Evolutionary conservation across 164 flowering plant genomes (phyloP).

Genomic region (Tetracentron sinense): DNA sequence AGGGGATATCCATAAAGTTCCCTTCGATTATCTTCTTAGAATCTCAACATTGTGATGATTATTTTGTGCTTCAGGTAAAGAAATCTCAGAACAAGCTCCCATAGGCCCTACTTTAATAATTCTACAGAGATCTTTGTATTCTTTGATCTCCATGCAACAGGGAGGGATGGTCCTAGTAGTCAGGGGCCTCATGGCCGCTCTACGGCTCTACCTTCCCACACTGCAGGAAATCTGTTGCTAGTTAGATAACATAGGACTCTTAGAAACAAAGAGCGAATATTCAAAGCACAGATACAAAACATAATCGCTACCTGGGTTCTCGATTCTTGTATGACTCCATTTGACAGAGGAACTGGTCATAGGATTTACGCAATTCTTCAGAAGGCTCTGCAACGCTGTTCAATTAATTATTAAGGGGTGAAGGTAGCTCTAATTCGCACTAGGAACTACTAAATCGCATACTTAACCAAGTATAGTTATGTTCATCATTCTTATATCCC

Average conservation of each 20-base stretch:
- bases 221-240: constrained; percentile 25
- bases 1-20: constrained; percentile 8
- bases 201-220: constrained; percentile 39
- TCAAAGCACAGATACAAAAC: background rate
- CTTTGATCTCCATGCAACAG: constrained; percentile 14
- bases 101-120: constrained; percentile 7
- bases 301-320: constrained; percentile 44
- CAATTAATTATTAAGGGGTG: constrained; percentile 3
- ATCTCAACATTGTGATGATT: no score
- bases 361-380: constrained; percentile 75
- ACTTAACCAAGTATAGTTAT: background rate
- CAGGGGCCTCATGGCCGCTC: constrained; percentile 25
- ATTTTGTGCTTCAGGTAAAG: background rate
- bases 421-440: background rate
- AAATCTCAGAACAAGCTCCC: background rate
- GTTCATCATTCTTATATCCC: no score
- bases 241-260: constrained; percentile 21
- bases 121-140: constrained; percentile 12
- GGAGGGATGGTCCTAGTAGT: constrained; percentile 15
- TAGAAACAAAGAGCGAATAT: constrained; percentile 3
- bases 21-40: constrained; percentile 4
- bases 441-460: background rate
- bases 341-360: constrained; percentile 76
- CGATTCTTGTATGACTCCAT: constrained; percentile 53
- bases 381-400: constrained; percentile 85